These are phyloP conservation scores for Cordyceps tenuipes DNA, from an alignment of 2,329 filamentous ascomycete genomes.

Conservation along the genomic window DNA sequence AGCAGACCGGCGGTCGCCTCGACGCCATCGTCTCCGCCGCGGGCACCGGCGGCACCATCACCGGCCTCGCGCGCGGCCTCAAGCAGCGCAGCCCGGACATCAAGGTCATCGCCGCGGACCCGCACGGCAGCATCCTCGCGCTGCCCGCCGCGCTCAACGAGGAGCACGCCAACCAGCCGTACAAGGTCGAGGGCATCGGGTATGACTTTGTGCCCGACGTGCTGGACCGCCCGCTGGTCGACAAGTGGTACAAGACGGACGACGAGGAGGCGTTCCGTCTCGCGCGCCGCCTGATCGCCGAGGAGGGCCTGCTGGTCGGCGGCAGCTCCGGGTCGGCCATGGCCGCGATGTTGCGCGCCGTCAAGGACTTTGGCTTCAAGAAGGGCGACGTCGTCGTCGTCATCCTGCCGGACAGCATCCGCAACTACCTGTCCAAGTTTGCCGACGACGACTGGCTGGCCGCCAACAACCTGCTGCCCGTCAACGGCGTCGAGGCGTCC, in stretches of 20 bases:
- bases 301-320: slow-evolving; percentile 89
- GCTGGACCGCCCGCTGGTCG: slow-evolving; percentile 67
- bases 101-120: slow-evolving; percentile 88
- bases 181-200: slow-evolving; percentile 98
- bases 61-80: slow-evolving; percentile 75
- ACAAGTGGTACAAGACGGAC: slow-evolving; percentile 98
- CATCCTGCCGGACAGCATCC: slow-evolving; percentile 87
- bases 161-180: slow-evolving; percentile 70
- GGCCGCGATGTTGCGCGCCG: slow-evolving; percentile 68
- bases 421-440: slow-evolving; percentile 97
- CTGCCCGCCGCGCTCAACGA: slow-evolving; percentile 73
- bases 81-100: slow-evolving; percentile 78
- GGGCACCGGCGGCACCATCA: slow-evolving; percentile 92
- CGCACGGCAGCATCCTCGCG: slow-evolving; percentile 84
- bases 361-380: slow-evolving; percentile 66
- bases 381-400: slow-evolving; percentile 87
- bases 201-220: slow-evolving; percentile 98
- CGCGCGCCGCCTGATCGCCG: slow-evolving; percentile 81
- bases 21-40: slow-evolving; percentile 83
- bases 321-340: slow-evolving; percentile 91
- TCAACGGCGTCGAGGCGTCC: slow-evolving; percentile 38
- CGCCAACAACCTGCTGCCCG: slow-evolving; percentile 84
- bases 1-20: slow-evolving; percentile 75
- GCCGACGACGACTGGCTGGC: slow-evolving; percentile 98
- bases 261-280: slow-evolving; percentile 86